Evolutionary conservation across 192 early-diverging fungal genomes (phyloP).

Genomic region (Spizellomyces punctatus): DNA sequence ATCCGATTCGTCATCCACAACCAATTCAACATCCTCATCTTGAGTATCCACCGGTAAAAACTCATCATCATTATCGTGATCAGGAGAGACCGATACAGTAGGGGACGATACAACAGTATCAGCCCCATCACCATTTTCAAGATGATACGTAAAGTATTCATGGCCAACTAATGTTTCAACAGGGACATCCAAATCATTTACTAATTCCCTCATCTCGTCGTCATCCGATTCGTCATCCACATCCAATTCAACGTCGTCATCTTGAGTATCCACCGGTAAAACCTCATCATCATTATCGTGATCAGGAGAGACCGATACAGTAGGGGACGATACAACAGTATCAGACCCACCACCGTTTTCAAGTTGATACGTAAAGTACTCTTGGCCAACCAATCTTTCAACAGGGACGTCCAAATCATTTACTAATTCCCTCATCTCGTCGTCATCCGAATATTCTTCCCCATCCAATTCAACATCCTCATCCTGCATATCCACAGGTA

Average conservation of each 20-base stretch:
- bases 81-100: no score
- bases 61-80: conserved; percentile 1
- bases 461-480: neutral
- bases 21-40: neutral
- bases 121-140: no score
- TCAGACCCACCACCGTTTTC: neutral
- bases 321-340: neutral
- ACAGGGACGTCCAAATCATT: conserved; percentile 61
- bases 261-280: neutral
- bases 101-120: neutral
- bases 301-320: neutral
- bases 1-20: conserved; percentile 5
- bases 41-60: neutral
- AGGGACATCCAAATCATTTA: conserved; percentile 59
- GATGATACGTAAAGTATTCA: conserved; percentile 23
- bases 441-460: conserved; percentile 24
- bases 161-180: conserved; percentile 26
- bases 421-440: conserved; percentile 48
- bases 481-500: neutral
- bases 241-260: neutral
- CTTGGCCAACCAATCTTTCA: conserved; percentile 21
- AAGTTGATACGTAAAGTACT: conserved; percentile 22
- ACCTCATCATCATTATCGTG: neutral
- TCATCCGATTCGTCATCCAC: conserved; percentile 13
- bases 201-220: conserved; percentile 48